phyloP scores from a whole-genome alignment of 768 basidiomycete genomes.

The Gelatoporia subvermispora region DNA sequence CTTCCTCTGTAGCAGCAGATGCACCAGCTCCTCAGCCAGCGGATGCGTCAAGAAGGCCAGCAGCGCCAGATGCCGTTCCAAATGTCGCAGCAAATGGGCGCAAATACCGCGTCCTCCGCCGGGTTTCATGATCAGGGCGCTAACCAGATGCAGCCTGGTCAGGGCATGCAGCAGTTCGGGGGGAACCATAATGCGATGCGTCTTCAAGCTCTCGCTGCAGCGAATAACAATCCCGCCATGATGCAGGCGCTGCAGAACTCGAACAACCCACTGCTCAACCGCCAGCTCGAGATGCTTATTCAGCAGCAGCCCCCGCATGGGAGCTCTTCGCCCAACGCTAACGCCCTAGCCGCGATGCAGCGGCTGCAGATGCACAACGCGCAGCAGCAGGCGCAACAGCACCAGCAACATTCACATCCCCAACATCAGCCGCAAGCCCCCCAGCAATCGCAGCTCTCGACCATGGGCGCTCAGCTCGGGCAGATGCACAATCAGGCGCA shows the following conservation, averaged over 20 bases:
- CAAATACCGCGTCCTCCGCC: background rate
- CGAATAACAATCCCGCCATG: conserved; percentile 2
- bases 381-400: conserved; percentile 12
- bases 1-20: conserved; percentile 10
- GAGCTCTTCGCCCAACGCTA: background rate
- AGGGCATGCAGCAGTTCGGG: conserved; percentile 6
- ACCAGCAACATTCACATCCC: conserved; percentile 23
- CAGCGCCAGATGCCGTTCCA: conserved; percentile 19
- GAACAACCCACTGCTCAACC: background rate
- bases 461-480: background rate
- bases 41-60: background rate
- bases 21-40: conserved; percentile 10
- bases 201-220: too few species aligned
- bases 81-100: too few species aligned
- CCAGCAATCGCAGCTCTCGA: background rate
- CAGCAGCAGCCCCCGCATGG: conserved; percentile 12
- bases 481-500: conserved; percentile 8
- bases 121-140: conserved; percentile 3
- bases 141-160: conserved; percentile 14
- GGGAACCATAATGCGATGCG: too few species aligned
- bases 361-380: conserved; percentile 7
- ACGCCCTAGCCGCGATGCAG: conserved; percentile 2
- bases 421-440: conserved; percentile 1
- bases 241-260: background rate
- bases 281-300: conserved; percentile 14